A percentile compares a stretch with the other conserved stretches of the same genome.
Conservation (phyloP, 257 asterid species). For the Salvia hispanica region DNA sequence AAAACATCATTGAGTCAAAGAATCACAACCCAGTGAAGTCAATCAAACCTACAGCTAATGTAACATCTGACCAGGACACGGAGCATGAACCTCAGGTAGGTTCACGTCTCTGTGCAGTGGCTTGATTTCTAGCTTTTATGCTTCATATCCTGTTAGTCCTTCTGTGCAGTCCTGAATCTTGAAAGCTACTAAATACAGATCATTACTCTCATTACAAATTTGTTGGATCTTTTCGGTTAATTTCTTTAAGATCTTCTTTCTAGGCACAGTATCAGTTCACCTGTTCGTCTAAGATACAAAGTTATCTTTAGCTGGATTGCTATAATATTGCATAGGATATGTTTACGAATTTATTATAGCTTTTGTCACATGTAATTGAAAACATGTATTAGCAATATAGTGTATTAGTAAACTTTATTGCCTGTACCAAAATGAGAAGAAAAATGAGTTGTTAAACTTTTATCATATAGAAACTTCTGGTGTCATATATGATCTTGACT, state of each 20-base stretch:
- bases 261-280: too few relatives aligned
- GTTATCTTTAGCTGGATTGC: background rate
- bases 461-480: background rate
- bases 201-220: background rate
- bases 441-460: background rate
- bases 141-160: constrained; percentile 5
- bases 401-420: background rate
- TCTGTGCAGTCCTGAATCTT: background rate
- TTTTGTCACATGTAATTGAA: background rate
- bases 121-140: background rate
- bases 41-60: constrained; percentile 13
- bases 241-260: background rate
- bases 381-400: background rate
- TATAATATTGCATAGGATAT: background rate
- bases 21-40: constrained; percentile 23
- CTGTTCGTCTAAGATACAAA: background rate
- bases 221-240: background rate
- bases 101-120: constrained; percentile 16
- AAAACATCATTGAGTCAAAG: constrained; percentile 19
- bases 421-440: background rate
- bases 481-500: background rate
- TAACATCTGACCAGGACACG: constrained; percentile 27
- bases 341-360: background rate
- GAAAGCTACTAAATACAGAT: background rate
- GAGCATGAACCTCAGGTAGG: constrained; percentile 45